These are phyloP conservation scores for Daldinia sp. DNA, from an alignment of 2,329 filamentous ascomycete species.

Conservation along the genomic window DNA sequence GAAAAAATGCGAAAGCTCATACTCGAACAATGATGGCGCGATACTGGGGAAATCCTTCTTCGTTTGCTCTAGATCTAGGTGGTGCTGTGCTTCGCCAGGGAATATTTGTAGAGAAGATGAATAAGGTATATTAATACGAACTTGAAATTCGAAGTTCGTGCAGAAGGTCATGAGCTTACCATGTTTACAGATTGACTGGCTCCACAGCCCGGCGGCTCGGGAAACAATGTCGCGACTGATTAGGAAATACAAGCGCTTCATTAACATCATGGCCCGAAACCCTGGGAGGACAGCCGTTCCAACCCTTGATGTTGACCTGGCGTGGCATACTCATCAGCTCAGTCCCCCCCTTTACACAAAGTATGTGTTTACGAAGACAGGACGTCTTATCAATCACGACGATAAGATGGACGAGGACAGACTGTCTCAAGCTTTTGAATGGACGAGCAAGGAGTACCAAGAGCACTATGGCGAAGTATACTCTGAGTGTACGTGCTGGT, in stretches of 20 bases:
- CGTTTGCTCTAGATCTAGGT: constrained; percentile 73
- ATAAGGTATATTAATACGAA: constrained; percentile 54
- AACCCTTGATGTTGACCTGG: constrained; percentile 79
- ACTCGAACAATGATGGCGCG: constrained; percentile 76
- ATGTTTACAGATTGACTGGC: constrained; percentile 72
- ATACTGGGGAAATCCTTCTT: constrained; percentile 76
- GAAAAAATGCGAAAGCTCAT: constrained; percentile 55
- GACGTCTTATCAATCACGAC: constrained; percentile 80
- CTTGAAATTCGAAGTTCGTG: neutral
- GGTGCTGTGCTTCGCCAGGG: constrained; percentile 76
- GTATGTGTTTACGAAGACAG: constrained; percentile 62
- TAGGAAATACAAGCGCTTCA: constrained; percentile 73
- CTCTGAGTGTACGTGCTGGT: constrained; percentile 84
- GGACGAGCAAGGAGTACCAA: constrained; percentile 78
- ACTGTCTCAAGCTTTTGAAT: constrained; percentile 75
- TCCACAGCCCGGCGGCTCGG: constrained; percentile 75
- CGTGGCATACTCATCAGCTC: constrained; percentile 86
- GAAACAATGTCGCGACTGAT: constrained; percentile 75
- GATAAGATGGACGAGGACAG: constrained; percentile 81
- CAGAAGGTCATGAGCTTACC: constrained; percentile 11
- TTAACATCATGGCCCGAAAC: constrained; percentile 66
- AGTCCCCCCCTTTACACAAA: constrained; percentile 71
- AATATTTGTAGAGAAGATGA: constrained; percentile 79
- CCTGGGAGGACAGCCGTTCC: constrained; percentile 69
- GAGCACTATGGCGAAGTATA: constrained; percentile 74